These are phyloP conservation scores for Phialophora chinensis DNA, from an alignment of 2,329 filamentous ascomycete species.

Conservation along the genomic window DNA sequence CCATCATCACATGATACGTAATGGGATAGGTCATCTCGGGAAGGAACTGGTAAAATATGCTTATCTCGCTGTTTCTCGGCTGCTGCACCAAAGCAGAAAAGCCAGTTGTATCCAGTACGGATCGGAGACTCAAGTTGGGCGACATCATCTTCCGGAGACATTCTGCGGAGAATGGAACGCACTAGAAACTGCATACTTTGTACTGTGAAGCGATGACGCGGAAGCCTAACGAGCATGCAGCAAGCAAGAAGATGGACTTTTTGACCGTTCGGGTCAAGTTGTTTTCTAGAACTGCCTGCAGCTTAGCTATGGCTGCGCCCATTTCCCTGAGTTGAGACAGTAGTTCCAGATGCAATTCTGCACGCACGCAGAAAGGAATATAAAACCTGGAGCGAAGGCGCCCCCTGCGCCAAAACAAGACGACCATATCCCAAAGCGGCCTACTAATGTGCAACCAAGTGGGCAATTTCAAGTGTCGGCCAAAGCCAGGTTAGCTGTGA, in stretches of 20 bases:
- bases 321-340: background rate
- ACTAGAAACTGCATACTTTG: constrained; percentile 5
- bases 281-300: background rate
- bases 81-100: background rate
- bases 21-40: background rate
- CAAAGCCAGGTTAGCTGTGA: constrained; percentile 3
- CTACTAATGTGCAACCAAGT: constrained; percentile 16
- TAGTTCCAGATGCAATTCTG: background rate
- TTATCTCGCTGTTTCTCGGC: constrained; percentile 1
- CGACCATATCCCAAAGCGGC: constrained; percentile 14
- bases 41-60: background rate
- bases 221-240: background rate
- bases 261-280: background rate
- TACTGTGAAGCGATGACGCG: background rate
- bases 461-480: constrained; percentile 13
- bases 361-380: background rate
- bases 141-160: background rate
- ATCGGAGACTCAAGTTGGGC: background rate
- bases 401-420: constrained; percentile 21
- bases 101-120: background rate
- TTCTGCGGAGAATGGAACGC: background rate
- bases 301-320: background rate
- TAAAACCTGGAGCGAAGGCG: background rate
- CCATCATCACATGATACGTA: constrained; percentile 7
- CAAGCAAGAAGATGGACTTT: background rate